Conservation (phyloP, 1,284 basidiomycete genomes). For the Wallemia hederae region DNA sequence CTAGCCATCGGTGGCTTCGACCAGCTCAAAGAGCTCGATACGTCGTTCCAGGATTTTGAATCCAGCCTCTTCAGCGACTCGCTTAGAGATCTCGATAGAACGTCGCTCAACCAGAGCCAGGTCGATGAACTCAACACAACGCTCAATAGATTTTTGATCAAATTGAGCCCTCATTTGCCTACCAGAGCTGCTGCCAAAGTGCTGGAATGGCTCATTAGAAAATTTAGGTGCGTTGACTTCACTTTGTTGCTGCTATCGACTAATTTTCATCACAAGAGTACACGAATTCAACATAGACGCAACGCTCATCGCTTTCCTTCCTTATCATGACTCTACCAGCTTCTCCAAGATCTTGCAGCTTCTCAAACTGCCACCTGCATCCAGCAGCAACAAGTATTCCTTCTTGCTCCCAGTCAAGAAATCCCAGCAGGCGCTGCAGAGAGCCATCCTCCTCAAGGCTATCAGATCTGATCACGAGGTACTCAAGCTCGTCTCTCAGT, state of each 20-base stretch:
- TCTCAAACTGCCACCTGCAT: constrained; percentile 28
- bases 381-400: constrained; percentile 11
- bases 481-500: constrained; percentile 33
- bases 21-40: constrained; percentile 32
- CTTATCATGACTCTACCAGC: constrained; percentile 81
- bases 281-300: constrained; percentile 71
- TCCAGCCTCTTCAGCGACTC: constrained; percentile 53
- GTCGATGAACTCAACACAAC: constrained; percentile 30
- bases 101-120: constrained; percentile 37
- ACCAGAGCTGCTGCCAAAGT: constrained; percentile 55
- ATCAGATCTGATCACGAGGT: constrained; percentile 43
- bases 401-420: constrained; percentile 44
- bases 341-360: constrained; percentile 82
- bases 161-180: constrained; percentile 51
- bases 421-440: constrained; percentile 36
- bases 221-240: constrained; percentile 39
- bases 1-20: constrained; percentile 51
- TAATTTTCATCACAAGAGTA: constrained; percentile 25
- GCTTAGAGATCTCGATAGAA: constrained; percentile 46
- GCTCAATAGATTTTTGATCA: constrained; percentile 33
- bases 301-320: constrained; percentile 57
- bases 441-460: constrained; percentile 35
- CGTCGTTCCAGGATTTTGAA: constrained; percentile 23
- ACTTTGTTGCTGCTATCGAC: neutral
- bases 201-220: constrained; percentile 82